phyloP scores from a whole-genome alignment of 345 rosid species.

The Nephelium lappaceum region DNA sequence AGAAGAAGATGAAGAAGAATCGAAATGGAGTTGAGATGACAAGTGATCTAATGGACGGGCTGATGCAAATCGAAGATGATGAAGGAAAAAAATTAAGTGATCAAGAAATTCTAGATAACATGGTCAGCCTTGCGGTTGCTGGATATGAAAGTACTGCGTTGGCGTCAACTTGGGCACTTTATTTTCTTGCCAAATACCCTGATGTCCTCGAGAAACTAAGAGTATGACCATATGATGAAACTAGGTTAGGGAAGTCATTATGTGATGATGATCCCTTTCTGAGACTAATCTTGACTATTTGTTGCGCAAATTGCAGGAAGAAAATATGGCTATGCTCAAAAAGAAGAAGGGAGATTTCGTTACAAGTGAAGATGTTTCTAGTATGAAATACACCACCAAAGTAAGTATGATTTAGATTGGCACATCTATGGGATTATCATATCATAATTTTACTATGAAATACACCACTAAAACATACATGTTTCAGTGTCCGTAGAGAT shows the following conservation, averaged over 20 bases:
- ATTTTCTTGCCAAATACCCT: constrained; percentile 43
- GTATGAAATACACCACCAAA: constrained; percentile 42
- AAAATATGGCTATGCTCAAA: constrained; percentile 31
- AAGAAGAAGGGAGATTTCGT: constrained; percentile 34
- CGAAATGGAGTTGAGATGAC: neutral
- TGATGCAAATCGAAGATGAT: constrained; percentile 40
- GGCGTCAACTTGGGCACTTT: constrained; percentile 43
- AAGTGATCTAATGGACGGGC: constrained; percentile 43
- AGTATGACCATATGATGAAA: constrained; percentile 11
- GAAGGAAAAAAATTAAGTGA: constrained; percentile 37
- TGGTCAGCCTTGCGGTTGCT: constrained; percentile 31
- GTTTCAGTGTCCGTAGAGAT: too few species aligned
- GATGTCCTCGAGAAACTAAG: constrained; percentile 26
- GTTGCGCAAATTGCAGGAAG: constrained; percentile 26
- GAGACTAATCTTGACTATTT: too few species aligned
- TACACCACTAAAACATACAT: too few species aligned
- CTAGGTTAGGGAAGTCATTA: too few species aligned
- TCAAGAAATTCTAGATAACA: constrained; percentile 43
- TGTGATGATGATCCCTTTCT: too few species aligned
- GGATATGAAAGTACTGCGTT: constrained; percentile 37
- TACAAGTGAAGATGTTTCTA: constrained; percentile 38
- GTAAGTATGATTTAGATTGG: neutral
- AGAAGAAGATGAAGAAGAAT: constrained; percentile 21
- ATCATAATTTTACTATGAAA: too few species aligned
- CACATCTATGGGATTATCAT: too few species aligned